These are phyloP conservation scores for Ceratocystis papillata DNA, from an alignment of 2,329 filamentous ascomycete species.

Conservation along the genomic window DNA sequence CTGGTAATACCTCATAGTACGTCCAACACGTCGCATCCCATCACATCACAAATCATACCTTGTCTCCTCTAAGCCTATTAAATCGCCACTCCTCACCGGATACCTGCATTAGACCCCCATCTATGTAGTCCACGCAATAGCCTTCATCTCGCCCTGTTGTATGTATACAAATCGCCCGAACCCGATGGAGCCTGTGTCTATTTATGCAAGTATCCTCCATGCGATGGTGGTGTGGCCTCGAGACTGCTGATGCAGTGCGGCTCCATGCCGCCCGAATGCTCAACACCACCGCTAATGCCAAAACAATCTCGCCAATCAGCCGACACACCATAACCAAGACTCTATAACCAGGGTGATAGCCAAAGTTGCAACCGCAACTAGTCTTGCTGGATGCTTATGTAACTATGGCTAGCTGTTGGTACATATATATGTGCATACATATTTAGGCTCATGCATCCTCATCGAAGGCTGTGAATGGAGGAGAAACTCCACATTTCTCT, in stretches of 20 bases:
- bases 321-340: neutral
- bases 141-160: neutral
- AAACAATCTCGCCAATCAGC: too few species aligned
- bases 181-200: neutral
- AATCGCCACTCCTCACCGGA: neutral
- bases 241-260: neutral
- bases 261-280: conserved; percentile 2
- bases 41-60: neutral
- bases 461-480: neutral
- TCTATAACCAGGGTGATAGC: neutral
- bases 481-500: conserved; percentile 12
- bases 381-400: neutral
- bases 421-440: too few species aligned
- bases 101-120: neutral
- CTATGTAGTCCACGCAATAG: neutral
- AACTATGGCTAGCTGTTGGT: too few species aligned
- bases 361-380: neutral
- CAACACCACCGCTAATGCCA: neutral
- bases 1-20: neutral
- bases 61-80: neutral
- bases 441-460: too few species aligned
- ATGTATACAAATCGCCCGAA: neutral
- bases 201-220: conserved; percentile 1
- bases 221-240: neutral
- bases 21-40: neutral